Evolutionary conservation across 1,139 yeast species (phyloP).

Genomic region (Sugiyamaella grinbergsii): DNA sequence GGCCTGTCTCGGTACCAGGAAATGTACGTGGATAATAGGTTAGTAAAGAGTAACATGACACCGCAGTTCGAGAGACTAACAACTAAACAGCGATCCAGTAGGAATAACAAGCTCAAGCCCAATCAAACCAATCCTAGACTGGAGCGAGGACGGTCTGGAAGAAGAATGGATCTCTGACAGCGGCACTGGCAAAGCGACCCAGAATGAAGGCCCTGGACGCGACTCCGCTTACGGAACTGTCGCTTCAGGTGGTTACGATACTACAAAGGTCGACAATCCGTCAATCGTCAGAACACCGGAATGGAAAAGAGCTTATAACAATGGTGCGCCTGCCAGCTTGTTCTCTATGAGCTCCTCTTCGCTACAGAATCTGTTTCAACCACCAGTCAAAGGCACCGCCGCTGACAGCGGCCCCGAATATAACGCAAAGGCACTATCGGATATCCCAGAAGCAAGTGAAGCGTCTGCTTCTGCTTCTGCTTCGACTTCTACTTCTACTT

Average conservation of each 20-base stretch:
- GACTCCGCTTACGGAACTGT: neutral
- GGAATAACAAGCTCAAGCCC: neutral
- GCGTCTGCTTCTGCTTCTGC: neutral
- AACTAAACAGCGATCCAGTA: neutral
- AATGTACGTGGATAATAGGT: neutral
- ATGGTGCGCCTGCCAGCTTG: neutral
- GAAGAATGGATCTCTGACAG: conserved; percentile 14
- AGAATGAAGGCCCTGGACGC: neutral
- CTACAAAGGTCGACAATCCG: conserved; percentile 15
- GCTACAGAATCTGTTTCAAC: conserved; percentile 18
- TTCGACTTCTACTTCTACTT: neutral
- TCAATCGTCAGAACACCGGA: conserved; percentile 21
- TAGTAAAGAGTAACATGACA: neutral
- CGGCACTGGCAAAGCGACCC: neutral
- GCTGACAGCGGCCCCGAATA: neutral
- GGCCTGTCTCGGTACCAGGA: conserved; percentile 12
- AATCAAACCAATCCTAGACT: conserved; percentile 14
- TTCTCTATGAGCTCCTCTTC: conserved; percentile 10
- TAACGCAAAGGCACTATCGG: conserved; percentile 10
- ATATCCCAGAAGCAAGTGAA: conserved; percentile 16
- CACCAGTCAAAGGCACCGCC: neutral
- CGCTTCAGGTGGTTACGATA: conserved; percentile 2
- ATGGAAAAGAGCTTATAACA: conserved; percentile 24
- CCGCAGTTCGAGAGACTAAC: conserved; percentile 1
- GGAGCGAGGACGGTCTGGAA: conserved; percentile 22